A percentile compares a stretch with the other conserved stretches of the same genome.
Evolutionary conservation across 2,329 filamentous ascomycete species (phyloP).

Genomic region (Alternaria triticimaculans): DNA sequence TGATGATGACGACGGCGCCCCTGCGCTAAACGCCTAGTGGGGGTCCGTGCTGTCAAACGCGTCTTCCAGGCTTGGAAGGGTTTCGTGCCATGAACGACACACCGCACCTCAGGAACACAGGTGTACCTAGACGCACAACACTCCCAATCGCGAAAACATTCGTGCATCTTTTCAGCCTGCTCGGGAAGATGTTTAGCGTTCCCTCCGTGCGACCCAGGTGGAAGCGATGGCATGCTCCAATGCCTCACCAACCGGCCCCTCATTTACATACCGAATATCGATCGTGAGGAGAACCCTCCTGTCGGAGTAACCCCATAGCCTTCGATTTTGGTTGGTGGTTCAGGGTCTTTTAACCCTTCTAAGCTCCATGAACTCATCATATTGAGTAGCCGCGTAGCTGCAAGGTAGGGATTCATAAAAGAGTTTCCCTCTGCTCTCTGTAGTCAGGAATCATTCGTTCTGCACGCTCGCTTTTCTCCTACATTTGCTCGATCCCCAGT

Average conservation of each 20-base stretch:
- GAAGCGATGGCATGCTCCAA: neutral
- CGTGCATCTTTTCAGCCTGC: neutral
- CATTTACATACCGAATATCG: neutral
- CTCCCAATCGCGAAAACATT: neutral
- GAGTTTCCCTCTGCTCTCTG: neutral
- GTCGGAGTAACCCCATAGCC: neutral
- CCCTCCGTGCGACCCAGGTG: neutral
- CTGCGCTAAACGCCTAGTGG: neutral
- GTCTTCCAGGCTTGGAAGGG: neutral
- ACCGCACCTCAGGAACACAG: neutral
- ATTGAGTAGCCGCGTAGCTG: neutral
- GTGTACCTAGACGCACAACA: neutral
- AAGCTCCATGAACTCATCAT: neutral
- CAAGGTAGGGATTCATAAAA: slow-evolving; percentile 2
- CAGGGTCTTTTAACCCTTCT: neutral
- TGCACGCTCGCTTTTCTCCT: neutral
- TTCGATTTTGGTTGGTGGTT: neutral
- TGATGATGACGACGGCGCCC: neutral
- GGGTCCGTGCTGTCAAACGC: neutral
- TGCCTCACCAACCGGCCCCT: neutral
- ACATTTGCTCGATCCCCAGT: neutral
- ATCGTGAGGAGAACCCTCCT: neutral
- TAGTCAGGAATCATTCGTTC: neutral
- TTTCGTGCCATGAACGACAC: neutral
- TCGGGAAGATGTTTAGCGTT: neutral